phyloP scores from a whole-genome alignment of 768 basidiomycete species.

The Ramaria sp. region DNA sequence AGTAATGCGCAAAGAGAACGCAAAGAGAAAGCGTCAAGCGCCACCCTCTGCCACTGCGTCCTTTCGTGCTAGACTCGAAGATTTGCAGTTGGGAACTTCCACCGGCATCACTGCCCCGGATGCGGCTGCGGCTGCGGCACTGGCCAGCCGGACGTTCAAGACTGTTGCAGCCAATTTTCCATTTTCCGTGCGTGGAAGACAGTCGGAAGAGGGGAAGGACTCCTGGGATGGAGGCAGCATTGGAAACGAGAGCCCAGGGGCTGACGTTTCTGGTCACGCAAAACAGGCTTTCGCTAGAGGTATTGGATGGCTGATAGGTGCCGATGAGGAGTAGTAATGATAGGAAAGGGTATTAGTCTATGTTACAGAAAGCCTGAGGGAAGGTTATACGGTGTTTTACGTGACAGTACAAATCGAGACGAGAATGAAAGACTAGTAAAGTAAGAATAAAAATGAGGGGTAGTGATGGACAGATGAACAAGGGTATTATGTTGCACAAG shows the following conservation, averaged over 20 bases:
- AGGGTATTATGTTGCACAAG: neutral
- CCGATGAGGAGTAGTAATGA: conserved; percentile 40
- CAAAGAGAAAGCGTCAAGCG: conserved; percentile 13
- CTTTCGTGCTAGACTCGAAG: conserved; percentile 35
- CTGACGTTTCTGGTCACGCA: conserved; percentile 65
- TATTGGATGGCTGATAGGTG: conserved; percentile 93
- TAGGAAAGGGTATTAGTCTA: neutral
- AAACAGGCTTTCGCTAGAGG: conserved; percentile 76
- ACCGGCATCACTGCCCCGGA: conserved; percentile 57
- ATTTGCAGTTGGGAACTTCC: conserved; percentile 37
- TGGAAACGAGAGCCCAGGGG: conserved; percentile 26
- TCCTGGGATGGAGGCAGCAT: conserved; percentile 24
- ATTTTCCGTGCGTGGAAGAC: conserved; percentile 43
- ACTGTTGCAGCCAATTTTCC: conserved; percentile 69
- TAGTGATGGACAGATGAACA: neutral
- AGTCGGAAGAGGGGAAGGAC: conserved; percentile 28
- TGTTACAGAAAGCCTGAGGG: neutral
- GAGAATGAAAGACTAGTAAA: neutral
- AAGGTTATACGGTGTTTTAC: neutral
- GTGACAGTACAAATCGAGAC: neutral
- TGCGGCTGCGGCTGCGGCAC: conserved; percentile 42
- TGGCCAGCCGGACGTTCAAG: conserved; percentile 71
- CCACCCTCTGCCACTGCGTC: conserved; percentile 43
- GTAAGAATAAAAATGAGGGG: neutral
- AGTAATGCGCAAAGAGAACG: conserved; percentile 2